Evolutionary conservation across 208 protist species (phyloP), one percentile per base, ranked within the genome.

Genomic region (Leishmania guyanensis): DNA sequence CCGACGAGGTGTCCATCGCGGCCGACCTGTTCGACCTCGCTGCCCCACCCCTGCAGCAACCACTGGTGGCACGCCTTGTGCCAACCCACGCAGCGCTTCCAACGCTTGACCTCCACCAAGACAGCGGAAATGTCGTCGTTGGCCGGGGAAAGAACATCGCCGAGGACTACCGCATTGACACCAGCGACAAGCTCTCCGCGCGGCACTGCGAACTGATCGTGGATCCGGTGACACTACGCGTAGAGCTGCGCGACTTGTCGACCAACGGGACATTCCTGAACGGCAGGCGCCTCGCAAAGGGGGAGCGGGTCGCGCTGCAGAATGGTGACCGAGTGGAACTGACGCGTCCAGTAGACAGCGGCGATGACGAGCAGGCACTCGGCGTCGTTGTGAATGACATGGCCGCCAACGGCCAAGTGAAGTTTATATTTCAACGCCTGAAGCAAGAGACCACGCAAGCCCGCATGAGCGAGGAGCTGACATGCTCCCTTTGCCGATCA

Each of bases 181-280:
- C 62, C 43, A 80, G 69, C 39, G 83, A 85, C 4, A 90, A 89
- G 22, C 83, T 98, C 16, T 97, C 93, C 0, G 84, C 86, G 17
- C 80, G 74, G 64, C 95, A 98, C 86, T 98, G 95, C 80, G 85
- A 90, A 66, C 60, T 98, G 46, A 26, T 54, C 39, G 83, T 97
- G 29, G 86, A 95, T 77, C 77, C 90, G n/a, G 62, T 87, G 54
- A 95, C 93, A 9, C 71, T 85, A 36, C 72, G 83, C 22, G 77
- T 98, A 1, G 83, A 69, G 48, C 69, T 98, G 62, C 84, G 73
- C 51, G 95, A 98, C 79, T 65, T 76, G 5, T 96, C 92, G 1
- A 92, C 91, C 26, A 98, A 98, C 77, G 95, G 95, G 50, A 95
- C 91, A 1, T 96, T 86, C 69, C 70, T 96, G 51, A 97, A 98